Evolutionary conservation across 805 yeast genomes (phyloP).

Genomic region (Metschnikowia henanensis): DNA sequence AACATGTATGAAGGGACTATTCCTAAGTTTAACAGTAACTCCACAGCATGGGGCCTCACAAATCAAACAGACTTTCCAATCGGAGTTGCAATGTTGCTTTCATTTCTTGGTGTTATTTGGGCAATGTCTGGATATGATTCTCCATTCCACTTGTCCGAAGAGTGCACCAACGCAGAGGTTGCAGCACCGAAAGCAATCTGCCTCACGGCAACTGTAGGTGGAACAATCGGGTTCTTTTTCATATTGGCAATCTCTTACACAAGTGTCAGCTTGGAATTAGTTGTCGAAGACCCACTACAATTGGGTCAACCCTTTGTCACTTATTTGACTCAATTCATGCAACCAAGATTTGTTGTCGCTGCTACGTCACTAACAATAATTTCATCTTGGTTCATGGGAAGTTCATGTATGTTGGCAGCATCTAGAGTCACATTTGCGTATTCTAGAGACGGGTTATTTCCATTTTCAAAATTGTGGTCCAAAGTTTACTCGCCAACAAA

Average conservation of each 20-base stretch:
- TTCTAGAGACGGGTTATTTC: constrained; percentile 68
- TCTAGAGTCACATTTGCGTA: constrained; percentile 68
- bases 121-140: constrained; percentile 77
- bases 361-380: constrained; percentile 45
- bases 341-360: constrained; percentile 39
- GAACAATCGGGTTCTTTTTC: constrained; percentile 54
- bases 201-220: constrained; percentile 55
- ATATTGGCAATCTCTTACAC: constrained; percentile 64
- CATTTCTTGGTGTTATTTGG: constrained; percentile 65
- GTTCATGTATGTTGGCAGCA: constrained; percentile 62
- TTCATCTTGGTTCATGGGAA: constrained; percentile 51
- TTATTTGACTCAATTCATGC: constrained; percentile 50
- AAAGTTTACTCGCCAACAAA: constrained; percentile 50
- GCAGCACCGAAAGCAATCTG: constrained; percentile 72
- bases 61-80: constrained; percentile 65
- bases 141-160: constrained; percentile 76
- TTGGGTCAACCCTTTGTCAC: constrained; percentile 62
- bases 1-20: constrained; percentile 28
- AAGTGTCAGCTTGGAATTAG: constrained; percentile 47
- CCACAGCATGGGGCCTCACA: constrained; percentile 52
- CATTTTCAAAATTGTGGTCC: constrained; percentile 51
- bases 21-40: constrained; percentile 50
- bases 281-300: constrained; percentile 48
- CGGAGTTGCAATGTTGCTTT: constrained; percentile 57
- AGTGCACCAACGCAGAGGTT: constrained; percentile 58